Conservation (phyloP, 2,329 filamentous ascomycete genomes). For the Calonectria ilicicola region DNA sequence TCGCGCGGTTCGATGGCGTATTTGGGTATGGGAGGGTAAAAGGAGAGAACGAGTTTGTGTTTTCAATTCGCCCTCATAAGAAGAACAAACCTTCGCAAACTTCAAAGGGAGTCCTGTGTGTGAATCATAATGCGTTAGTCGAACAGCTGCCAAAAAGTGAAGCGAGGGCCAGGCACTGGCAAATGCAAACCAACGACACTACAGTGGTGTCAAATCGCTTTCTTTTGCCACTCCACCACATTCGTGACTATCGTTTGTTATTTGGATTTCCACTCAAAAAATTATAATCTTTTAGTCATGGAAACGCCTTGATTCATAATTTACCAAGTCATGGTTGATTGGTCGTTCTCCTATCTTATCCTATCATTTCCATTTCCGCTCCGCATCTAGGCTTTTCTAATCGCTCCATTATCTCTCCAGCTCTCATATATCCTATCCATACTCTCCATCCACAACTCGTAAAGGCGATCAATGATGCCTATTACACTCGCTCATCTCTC, state of each 20-base stretch:
- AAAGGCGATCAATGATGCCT: neutral
- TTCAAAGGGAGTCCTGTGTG: neutral
- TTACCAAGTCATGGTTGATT: neutral
- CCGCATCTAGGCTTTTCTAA: neutral
- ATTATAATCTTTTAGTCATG: neutral
- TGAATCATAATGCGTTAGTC: neutral
- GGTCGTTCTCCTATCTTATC: neutral
- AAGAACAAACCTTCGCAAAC: neutral
- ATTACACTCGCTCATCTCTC: constrained; percentile 3
- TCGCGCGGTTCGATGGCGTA: neutral
- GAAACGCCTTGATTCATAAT: constrained; percentile 3
- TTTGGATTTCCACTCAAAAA: neutral
- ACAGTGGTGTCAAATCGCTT: neutral
- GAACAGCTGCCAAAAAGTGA: neutral
- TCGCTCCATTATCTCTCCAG: neutral
- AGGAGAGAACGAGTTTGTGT: neutral
- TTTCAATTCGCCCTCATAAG: neutral
- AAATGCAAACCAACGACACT: neutral
- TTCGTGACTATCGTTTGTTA: too few relatives aligned
- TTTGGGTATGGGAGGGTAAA: neutral
- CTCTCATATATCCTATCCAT: neutral
- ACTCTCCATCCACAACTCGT: neutral
- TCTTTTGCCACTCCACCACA: too few relatives aligned
- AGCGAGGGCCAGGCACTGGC: neutral
- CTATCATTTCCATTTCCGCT: neutral